These are phyloP conservation scores for Phycomyces nitens DNA, from an alignment of 192 early-diverging fungal species.

Conservation along the genomic window DNA sequence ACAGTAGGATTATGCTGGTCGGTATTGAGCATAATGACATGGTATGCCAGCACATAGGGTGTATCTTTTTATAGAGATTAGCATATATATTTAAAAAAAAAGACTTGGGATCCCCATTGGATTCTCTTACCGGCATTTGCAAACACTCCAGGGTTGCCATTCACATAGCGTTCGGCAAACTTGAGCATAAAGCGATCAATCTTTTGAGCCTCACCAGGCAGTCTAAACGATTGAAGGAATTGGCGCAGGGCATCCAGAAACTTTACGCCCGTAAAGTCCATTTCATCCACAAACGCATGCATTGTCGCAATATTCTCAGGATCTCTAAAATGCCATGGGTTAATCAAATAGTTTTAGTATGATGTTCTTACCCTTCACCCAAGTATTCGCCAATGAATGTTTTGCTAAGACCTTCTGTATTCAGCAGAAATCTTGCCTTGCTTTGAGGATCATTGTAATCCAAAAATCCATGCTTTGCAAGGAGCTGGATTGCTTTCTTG, in stretches of 20 bases:
- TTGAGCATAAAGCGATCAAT: slow-evolving; percentile 98
- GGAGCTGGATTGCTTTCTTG: slow-evolving; percentile 81
- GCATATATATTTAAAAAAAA: not conserved
- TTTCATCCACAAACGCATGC: slow-evolving; percentile 94
- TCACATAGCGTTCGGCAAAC: slow-evolving; percentile 89
- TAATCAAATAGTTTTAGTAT: slow-evolving; percentile 5
- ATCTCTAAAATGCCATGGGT: no score
- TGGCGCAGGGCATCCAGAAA: slow-evolving; percentile 80
- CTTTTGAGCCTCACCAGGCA: slow-evolving; percentile 94
- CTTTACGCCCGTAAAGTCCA: slow-evolving; percentile 69
- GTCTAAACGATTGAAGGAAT: slow-evolving; percentile 85
- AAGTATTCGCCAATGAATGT: slow-evolving; percentile 88
- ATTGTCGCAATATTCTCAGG: slow-evolving; percentile 89
- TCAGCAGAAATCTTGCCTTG: slow-evolving; percentile 71
- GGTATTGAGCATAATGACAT: slow-evolving; percentile 91
- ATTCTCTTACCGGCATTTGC: slow-evolving; percentile 63
- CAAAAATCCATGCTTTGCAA: slow-evolving; percentile 67
- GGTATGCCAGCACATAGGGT: slow-evolving; percentile 90
- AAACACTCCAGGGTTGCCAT: slow-evolving; percentile 79
- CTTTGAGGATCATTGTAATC: slow-evolving; percentile 60
- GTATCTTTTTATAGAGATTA: slow-evolving; percentile 52
- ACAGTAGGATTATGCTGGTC: slow-evolving; percentile 88
- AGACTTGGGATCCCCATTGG: not conserved
- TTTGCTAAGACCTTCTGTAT: slow-evolving; percentile 83
- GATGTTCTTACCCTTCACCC: slow-evolving; percentile 67